Evolutionary conservation across 257 asterid species (phyloP).

Genomic region (Leonotis leonurus): DNA sequence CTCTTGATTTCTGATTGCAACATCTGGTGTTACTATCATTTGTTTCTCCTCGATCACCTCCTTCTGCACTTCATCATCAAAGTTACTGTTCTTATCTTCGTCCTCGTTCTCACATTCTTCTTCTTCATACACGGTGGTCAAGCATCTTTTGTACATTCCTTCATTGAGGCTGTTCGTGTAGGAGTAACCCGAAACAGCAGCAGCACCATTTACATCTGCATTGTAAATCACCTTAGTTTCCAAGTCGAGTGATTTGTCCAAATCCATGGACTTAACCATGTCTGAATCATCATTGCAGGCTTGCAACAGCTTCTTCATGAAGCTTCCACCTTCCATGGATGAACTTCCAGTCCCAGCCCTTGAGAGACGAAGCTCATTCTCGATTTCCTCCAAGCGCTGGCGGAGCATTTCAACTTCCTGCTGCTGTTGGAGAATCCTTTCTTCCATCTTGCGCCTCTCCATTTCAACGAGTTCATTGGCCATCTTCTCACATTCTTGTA

Average conservation of each 20-base stretch:
- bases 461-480: conserved; percentile 51
- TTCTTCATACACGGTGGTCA: conserved; percentile 84
- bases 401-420: conserved; percentile 65
- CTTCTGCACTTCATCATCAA: conserved; percentile 68
- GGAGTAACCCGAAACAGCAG: conserved; percentile 21
- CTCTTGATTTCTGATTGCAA: conserved; percentile 11
- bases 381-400: conserved; percentile 70
- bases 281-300: conserved; percentile 53
- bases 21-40: conserved; percentile 30
- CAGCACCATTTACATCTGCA: conserved; percentile 20
- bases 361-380: conserved; percentile 42
- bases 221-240: conserved; percentile 34
- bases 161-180: conserved; percentile 24
- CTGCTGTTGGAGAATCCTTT: conserved; percentile 45
- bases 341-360: conserved; percentile 43
- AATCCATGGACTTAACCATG: conserved; percentile 97
- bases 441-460: conserved; percentile 82
- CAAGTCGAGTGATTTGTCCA: conserved; percentile 65
- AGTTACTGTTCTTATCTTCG: conserved; percentile 30
- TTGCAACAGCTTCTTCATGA: conserved; percentile 57
- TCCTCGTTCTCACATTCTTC: conserved; percentile 56
- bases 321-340: conserved; percentile 47
- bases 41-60: conserved; percentile 77
- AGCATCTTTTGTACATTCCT: conserved; percentile 29
- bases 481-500: conserved; percentile 56